Evolutionary conservation across 345 rosid species (phyloP).

Genomic region (Schrenkiella parvula): DNA sequence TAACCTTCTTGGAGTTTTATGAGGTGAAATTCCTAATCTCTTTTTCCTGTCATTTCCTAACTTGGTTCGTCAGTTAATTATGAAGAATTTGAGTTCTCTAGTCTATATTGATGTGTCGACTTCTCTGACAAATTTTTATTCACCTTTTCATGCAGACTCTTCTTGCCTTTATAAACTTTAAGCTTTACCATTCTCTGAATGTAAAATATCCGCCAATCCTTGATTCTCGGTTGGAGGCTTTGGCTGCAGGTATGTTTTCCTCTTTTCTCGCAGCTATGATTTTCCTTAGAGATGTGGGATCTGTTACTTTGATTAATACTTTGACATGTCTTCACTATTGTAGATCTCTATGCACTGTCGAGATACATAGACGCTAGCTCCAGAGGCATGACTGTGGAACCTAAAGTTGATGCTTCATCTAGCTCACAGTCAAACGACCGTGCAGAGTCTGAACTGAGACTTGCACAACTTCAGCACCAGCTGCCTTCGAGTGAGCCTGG

Average conservation of each 20-base stretch:
- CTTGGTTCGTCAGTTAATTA: neutral
- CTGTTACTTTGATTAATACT: neutral
- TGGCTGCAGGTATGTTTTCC: conserved; percentile 67
- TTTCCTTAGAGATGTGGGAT: neutral
- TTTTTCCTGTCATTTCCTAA: neutral
- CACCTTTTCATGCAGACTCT: conserved; percentile 64
- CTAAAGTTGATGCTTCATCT: conserved; percentile 41
- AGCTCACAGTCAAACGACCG: conserved; percentile 38
- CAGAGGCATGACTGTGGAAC: conserved; percentile 37
- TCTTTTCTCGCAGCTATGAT: neutral
- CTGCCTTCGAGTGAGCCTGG: conserved; percentile 93
- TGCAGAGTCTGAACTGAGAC: conserved; percentile 78
- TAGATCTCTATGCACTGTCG: conserved; percentile 91
- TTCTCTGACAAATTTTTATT: neutral
- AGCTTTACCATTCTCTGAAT: conserved; percentile 73
- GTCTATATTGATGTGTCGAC: neutral
- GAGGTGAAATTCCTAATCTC: conserved; percentile 46
- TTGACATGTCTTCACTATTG: conserved; percentile 11
- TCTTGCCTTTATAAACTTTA: conserved; percentile 73
- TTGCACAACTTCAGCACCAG: conserved; percentile 95
- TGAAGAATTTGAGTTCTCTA: neutral
- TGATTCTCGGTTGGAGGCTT: conserved; percentile 84
- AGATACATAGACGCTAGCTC: conserved; percentile 68
- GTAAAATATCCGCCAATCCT: conserved; percentile 90
- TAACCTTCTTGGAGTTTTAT: conserved; percentile 89